Evolutionary conservation across 441 rosid species (phyloP), one percentile per base, ranked within the genome.

Genomic region (Aleurites moluccanus): DNA sequence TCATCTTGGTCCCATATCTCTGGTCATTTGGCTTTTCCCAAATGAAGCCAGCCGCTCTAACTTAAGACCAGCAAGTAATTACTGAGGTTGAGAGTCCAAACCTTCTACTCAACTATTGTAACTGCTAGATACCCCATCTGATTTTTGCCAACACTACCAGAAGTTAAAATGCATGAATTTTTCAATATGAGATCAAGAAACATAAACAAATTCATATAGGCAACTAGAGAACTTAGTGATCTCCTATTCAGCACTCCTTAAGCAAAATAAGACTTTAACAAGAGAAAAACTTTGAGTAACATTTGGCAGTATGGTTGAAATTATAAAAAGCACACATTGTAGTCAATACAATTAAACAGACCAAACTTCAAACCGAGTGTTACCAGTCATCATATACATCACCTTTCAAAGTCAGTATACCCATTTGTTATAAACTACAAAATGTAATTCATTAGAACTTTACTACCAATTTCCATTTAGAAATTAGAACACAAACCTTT

Each of bases 401-500:
- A 57, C 13, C 30, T 21, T 23, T 21, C 30, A 56, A 21, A 23
- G 15, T 56, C 28, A 56, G 6, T 3, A 33, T 18, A 44, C 30
- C 10, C 30, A 4, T n/a, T 15, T 6, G 8, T 28, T 14, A 13
- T 50, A 62, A 21, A 73, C 56, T 60, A 23, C 44, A 27, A n/a
- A 49, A 33, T 0, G 7, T 10, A 63, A 15, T 50, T 45, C 0
- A n/a, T 60, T 28, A 28, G 40, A 60, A 27, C 14, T n/a, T 60
- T 28, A 15, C 9, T 23, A 30, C 10, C 40, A 60, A 28, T 28
- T 60, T 14, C 64, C 20, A 28, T 15, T 28, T 30, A 38, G 40
- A 38, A 38, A 38, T 38, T 38, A 55, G 18, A 28, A 30, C 53
- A 20, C 84, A 73, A 68, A 90, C 99, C 99, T 95, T 95, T 79